A percentile compares a stretch with the other conserved stretches of the same genome.
These are phyloP conservation scores for Neospora caninum DNA, from an alignment of 169 alveolate genomes.

Conservation along the genomic window DNA sequence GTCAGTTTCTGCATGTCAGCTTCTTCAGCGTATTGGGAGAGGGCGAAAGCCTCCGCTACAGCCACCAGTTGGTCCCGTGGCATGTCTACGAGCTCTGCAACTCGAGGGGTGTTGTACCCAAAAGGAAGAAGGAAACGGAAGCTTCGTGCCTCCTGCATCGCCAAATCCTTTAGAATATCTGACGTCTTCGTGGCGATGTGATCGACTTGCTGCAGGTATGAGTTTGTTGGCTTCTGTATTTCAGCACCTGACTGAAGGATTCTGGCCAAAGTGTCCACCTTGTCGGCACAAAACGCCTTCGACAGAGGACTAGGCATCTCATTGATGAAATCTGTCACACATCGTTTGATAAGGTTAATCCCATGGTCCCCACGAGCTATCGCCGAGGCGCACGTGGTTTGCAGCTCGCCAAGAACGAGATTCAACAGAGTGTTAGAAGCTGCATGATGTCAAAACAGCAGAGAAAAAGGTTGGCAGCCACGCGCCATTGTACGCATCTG, in stretches of 20 bases:
- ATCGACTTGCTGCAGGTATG: not conserved
- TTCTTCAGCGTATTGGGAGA: not conserved
- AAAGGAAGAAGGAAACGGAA: not conserved
- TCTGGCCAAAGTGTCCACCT: not conserved
- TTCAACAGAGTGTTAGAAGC: not conserved
- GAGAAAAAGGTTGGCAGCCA: not conserved
- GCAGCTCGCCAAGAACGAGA: not conserved
- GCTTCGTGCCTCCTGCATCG: not conserved
- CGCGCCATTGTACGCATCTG: too few relatives aligned
- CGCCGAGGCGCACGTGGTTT: not conserved
- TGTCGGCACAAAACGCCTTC: constrained; percentile 3
- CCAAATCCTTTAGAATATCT: not conserved
- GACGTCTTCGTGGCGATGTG: not conserved
- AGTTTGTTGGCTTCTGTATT: not conserved
- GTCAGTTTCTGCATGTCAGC: not conserved
- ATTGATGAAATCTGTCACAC: not conserved
- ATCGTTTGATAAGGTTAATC: not conserved
- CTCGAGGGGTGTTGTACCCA: not conserved
- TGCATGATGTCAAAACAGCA: not conserved
- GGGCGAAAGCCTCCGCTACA: constrained; percentile 1
- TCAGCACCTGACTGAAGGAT: not conserved
- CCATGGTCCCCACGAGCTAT: not conserved
- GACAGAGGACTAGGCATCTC: not conserved
- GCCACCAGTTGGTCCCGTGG: not conserved
- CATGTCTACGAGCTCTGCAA: not conserved